Conservation (phyloP, 768 basidiomycete genomes). For the Wakefieldia striispora region DNA sequence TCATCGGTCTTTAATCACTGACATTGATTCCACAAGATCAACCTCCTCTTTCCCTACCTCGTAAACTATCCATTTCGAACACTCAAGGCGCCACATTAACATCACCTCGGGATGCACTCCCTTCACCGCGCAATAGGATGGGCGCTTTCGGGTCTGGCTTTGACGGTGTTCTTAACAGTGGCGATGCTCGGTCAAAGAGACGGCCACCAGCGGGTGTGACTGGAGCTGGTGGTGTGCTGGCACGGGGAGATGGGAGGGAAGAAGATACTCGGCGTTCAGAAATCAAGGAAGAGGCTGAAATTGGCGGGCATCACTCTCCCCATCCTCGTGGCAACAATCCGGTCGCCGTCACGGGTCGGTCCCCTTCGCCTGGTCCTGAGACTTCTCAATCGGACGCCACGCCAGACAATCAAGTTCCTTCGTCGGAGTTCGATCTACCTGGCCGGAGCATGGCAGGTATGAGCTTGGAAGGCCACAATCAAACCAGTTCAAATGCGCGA, state of each 20-base stretch:
- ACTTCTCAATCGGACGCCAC: slow-evolving; percentile 4
- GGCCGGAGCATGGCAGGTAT: slow-evolving; percentile 10
- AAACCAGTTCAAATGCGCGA: slow-evolving; percentile 3
- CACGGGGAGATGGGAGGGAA: slow-evolving; percentile 41
- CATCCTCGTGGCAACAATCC: slow-evolving; percentile 9
- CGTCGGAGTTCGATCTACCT: slow-evolving; percentile 9
- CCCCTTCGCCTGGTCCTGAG: slow-evolving; percentile 11
- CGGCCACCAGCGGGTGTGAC: slow-evolving; percentile 56
- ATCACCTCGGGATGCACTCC: slow-evolving; percentile 59
- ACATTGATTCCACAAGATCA: slow-evolving; percentile 47
- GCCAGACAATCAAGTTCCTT: slow-evolving; percentile 7
- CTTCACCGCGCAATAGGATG: slow-evolving; percentile 65
- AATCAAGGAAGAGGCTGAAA: slow-evolving; percentile 62
- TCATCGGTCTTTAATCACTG: slow-evolving; percentile 1
- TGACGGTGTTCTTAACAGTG: slow-evolving; percentile 66
- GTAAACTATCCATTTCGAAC: slow-evolving; percentile 69
- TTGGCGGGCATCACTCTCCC: slow-evolving; percentile 1
- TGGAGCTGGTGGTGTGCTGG: slow-evolving; percentile 38
- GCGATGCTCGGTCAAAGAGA: slow-evolving; percentile 71
- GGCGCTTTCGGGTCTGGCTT: slow-evolving; percentile 58
- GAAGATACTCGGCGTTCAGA: slow-evolving; percentile 42
- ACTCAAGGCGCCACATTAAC: slow-evolving; percentile 47
- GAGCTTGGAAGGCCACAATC: slow-evolving; percentile 15
- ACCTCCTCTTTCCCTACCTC: slow-evolving; percentile 49
- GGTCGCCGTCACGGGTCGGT: slow-evolving; percentile 6